Evolutionary conservation across 139 green algal species (phyloP), one percentile per base, ranked within the genome.

Genomic region (Micromonas pusilla): DNA sequence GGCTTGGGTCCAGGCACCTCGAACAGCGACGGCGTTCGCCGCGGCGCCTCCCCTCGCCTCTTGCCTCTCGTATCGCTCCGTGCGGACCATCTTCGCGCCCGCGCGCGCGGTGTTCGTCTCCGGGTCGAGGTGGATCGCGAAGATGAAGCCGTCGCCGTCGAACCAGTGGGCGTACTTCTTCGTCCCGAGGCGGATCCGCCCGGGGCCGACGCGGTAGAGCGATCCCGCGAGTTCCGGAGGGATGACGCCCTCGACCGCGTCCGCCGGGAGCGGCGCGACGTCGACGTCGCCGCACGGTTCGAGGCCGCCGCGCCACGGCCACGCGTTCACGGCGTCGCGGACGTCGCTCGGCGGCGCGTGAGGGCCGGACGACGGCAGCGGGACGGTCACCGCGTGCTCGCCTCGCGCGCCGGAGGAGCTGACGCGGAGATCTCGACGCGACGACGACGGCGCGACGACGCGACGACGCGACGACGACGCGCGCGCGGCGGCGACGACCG

Each of bases 101-200:
- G 65, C 28, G 33, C 36, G 37, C 63, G 31, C 74, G 32, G 36
- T 28, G 37, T 72, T 37, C 1, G 4, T 26, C 19, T 28, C 34
- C 19, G 6, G 6, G 26, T 60, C 38, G 68, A 45, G 31, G 6
- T 31, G 6, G 33, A 1, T 30, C 5, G 1, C 45, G 36, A 72
- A 78, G 74, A 78, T 33, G 52, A 28, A 70, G 20, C 81, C 81
- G 57, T 85, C 81, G 57, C 81, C 81, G n/a, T 85, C 81, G 68
- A 85, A 85, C 81, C 81, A 85, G 75, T 85, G 81, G 25, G 66
- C 81, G 70, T 77, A 85, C 53, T 68, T 72, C 23, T 73, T n/a
- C 5, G 19, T 39, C 28, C 81, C 81, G 13, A 85, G 33, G 5
- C 81, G 75, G 13, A 78, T 70, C 3, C 81, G 52, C 63, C 72